phyloP scores from a whole-genome alignment of 179 eudicot genomes.

The Vitellaria paradoxa region DNA sequence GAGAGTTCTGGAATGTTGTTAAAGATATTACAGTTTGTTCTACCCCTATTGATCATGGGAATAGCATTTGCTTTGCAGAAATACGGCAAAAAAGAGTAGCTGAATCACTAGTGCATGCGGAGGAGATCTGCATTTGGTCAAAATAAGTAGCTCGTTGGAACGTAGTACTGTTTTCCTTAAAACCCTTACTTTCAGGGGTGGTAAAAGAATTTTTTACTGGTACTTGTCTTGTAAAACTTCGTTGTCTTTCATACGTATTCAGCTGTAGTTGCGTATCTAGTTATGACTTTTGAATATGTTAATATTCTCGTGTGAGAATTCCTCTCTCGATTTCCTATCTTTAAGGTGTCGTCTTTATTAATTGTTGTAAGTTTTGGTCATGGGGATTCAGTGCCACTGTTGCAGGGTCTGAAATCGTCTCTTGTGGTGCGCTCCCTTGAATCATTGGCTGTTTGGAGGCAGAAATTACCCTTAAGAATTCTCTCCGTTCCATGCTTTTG shows the following conservation, averaged over 20 bases:
- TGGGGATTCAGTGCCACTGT: too few relatives aligned
- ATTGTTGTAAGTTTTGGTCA: too few relatives aligned
- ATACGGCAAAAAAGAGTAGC: slow-evolving; percentile 51
- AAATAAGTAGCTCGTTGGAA: neutral
- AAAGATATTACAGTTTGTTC: slow-evolving; percentile 54
- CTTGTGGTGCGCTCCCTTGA: too few relatives aligned
- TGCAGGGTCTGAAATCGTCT: too few relatives aligned
- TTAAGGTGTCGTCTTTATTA: neutral
- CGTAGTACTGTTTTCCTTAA: neutral
- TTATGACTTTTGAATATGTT: neutral
- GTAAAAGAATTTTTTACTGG: neutral
- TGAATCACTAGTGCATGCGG: neutral
- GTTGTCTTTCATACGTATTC: neutral
- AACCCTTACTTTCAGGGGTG: neutral
- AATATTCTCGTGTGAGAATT: neutral
- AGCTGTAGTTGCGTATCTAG: neutral
- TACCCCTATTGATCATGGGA: slow-evolving; percentile 71
- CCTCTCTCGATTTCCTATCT: neutral
- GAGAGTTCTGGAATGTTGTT: slow-evolving; percentile 36
- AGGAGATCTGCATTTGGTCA: neutral
- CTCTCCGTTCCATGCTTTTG: too few relatives aligned
- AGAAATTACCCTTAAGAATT: too few relatives aligned
- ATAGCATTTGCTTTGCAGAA: slow-evolving; percentile 59
- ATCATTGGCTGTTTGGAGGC: too few relatives aligned
- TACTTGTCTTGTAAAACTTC: neutral